These are phyloP conservation scores for Schwanniomyces yamadae DNA, from an alignment of 805 yeast species.

Conservation along the genomic window DNA sequence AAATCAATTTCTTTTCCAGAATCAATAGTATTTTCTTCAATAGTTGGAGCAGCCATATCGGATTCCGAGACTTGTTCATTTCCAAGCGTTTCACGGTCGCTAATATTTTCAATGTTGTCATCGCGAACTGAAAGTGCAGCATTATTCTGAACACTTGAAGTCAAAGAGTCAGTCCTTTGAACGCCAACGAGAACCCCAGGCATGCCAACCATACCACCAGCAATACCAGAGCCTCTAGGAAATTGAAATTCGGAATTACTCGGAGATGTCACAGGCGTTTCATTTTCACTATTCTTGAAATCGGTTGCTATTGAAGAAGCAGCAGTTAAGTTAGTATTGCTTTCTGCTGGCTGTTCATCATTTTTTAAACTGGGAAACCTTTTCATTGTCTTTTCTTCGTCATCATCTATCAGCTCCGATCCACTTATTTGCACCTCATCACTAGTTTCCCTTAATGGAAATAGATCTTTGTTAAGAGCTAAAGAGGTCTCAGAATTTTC, in stretches of 20 bases:
- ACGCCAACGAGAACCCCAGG: conserved; percentile 45
- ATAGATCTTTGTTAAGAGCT: too few species aligned
- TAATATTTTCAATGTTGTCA: conserved; percentile 48
- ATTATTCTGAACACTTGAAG: conserved; percentile 89
- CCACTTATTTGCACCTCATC: too few species aligned
- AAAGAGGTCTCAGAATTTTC: too few species aligned
- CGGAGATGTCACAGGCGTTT: conserved; percentile 51
- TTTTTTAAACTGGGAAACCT: conserved; percentile 36
- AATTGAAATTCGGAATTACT: conserved; percentile 48
- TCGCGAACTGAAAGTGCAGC: conserved; percentile 90
- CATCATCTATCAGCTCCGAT: too few species aligned
- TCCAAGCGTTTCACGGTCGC: conserved; percentile 43
- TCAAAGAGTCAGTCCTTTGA: conserved; percentile 73
- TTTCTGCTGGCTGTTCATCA: conserved; percentile 18
- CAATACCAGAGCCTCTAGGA: conserved; percentile 34
- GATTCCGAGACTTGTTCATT: conserved; percentile 11
- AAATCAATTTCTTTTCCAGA: conserved; percentile 5
- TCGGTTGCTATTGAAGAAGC: conserved; percentile 34
- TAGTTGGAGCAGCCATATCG: conserved; percentile 11
- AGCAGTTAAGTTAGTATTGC: conserved; percentile 28
- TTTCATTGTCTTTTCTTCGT: conserved; percentile 15
- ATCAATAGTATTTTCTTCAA: conserved; percentile 12
- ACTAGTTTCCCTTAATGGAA: too few species aligned
- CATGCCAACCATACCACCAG: conserved; percentile 42
- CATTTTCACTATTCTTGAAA: conserved; percentile 27